Conservation (phyloP, 1,284 basidiomycete species). For the Xerocomus tenax region DNA sequence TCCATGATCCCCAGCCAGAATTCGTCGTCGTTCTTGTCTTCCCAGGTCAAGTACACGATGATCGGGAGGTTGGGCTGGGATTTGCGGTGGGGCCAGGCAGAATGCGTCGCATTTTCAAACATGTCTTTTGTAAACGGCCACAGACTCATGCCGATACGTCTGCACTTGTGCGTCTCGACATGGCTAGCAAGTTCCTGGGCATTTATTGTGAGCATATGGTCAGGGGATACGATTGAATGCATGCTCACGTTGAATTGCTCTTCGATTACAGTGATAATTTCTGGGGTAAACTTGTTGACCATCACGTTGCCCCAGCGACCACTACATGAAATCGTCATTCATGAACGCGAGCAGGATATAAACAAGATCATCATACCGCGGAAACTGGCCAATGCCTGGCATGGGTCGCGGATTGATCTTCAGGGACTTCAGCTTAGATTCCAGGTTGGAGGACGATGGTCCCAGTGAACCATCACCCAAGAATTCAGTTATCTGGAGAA, state of each 20-base stretch:
- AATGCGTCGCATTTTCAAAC: conserved; percentile 16
- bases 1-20: conserved; percentile 21
- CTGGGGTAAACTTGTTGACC: conserved; percentile 11
- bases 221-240: background rate
- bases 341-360: background rate
- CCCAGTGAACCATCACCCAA: background rate
- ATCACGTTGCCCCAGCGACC: conserved; percentile 17
- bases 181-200: conserved; percentile 4
- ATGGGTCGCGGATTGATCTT: background rate
- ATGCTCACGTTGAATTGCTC: background rate
- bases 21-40: conserved; percentile 17
- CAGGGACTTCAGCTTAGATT: background rate
- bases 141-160: conserved; percentile 13
- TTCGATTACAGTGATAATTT: conserved; percentile 8
- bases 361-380: conserved; percentile 3
- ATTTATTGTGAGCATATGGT: background rate
- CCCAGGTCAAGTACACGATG: conserved; percentile 21
- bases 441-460: background rate
- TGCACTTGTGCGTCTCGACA: conserved; percentile 1
- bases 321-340: background rate
- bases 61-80: conserved; percentile 17
- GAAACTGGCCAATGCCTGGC: background rate
- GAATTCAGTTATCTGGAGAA: conserved; percentile 1
- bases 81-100: conserved; percentile 25
- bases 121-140: conserved; percentile 24